Percentiles rank a stretch among this genome's conserved stretches.
phyloP scores from a whole-genome alignment of 2,329 filamentous ascomycete species.

The Penicillium frequentans region DNA sequence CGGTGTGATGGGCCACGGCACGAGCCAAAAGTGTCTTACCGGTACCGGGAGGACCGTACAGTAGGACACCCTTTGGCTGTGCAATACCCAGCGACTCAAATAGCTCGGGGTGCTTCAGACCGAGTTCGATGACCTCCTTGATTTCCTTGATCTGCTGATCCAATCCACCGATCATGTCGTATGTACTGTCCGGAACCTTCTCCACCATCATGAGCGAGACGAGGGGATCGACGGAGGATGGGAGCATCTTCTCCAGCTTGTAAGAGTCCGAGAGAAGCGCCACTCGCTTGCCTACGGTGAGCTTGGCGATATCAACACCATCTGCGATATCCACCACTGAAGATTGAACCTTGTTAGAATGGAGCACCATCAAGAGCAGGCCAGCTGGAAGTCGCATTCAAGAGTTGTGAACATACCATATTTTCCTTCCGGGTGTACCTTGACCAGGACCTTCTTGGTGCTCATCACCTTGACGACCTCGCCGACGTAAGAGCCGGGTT shows the following conservation, averaged over 20 bases:
- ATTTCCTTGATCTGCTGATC: slow-evolving; percentile 99
- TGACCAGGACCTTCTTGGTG: slow-evolving; percentile 98
- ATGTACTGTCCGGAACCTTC: slow-evolving; percentile 98
- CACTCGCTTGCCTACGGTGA: slow-evolving; percentile 95
- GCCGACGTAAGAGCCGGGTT: slow-evolving; percentile 96
- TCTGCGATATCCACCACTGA: slow-evolving; percentile 94
- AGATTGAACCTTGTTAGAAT: slow-evolving; percentile 1
- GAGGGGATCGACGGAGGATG: slow-evolving; percentile 95
- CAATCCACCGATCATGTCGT: slow-evolving; percentile 99
- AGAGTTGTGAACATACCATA: slow-evolving; percentile 66
- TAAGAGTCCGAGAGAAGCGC: slow-evolving; percentile 96
- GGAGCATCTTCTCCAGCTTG: slow-evolving; percentile 97
- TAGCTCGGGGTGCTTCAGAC: slow-evolving; percentile 95
- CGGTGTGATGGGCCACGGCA: slow-evolving; percentile 96
- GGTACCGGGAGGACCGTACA: slow-evolving; percentile 95
- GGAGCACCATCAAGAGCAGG: background rate
- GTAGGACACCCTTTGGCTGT: slow-evolving; percentile 93
- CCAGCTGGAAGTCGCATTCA: background rate
- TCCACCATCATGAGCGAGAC: slow-evolving; percentile 99
- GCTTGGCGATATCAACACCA: slow-evolving; percentile 89
- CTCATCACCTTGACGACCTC: slow-evolving; percentile 99
- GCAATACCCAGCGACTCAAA: slow-evolving; percentile 99
- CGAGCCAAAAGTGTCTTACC: slow-evolving; percentile 94
- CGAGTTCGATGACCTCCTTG: slow-evolving; percentile 99
- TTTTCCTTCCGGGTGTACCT: slow-evolving; percentile 99